These are phyloP conservation scores for Euphorbia celastroides DNA, from an alignment of 441 rosid species.

Conservation along the genomic window DNA sequence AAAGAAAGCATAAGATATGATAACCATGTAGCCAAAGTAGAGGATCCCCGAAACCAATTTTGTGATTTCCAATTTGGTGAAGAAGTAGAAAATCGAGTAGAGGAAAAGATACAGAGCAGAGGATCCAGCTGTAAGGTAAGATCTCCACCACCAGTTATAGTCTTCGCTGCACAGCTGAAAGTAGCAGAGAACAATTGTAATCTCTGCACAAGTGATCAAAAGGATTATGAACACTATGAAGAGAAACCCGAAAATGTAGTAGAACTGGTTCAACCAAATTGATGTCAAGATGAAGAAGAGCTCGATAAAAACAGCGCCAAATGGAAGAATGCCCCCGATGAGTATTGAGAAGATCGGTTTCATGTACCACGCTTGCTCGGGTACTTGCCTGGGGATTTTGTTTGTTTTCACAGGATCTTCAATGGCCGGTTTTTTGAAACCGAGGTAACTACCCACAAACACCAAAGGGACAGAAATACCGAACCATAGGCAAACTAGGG, in stretches of 20 bases:
- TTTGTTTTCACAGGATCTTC: slow-evolving; percentile 92
- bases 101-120: slow-evolving; percentile 91
- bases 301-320: slow-evolving; percentile 94
- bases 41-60: slow-evolving; percentile 83
- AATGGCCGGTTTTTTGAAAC: slow-evolving; percentile 86
- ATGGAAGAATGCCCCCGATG: slow-evolving; percentile 93
- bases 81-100: slow-evolving; percentile 88
- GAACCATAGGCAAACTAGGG: slow-evolving; percentile 91
- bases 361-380: slow-evolving; percentile 99
- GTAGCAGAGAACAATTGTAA: slow-evolving; percentile 87
- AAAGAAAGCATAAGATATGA: slow-evolving; percentile 80
- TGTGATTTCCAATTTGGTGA: slow-evolving; percentile 87
- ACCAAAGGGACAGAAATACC: slow-evolving; percentile 94
- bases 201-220: slow-evolving; percentile 88
- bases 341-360: slow-evolving; percentile 81
- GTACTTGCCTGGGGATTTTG: slow-evolving; percentile 87
- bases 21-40: slow-evolving; percentile 86
- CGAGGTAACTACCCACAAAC: slow-evolving; percentile 89
- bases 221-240: slow-evolving; percentile 85
- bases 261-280: slow-evolving; percentile 99
- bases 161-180: slow-evolving; percentile 95
- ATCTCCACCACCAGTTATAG: slow-evolving; percentile 98
- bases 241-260: slow-evolving; percentile 96
- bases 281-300: slow-evolving; percentile 95
- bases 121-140: slow-evolving; percentile 90